Evolutionary conservation across 2,329 filamentous ascomycete species (phyloP).

Genomic region (Colletotrichum australisinense): DNA sequence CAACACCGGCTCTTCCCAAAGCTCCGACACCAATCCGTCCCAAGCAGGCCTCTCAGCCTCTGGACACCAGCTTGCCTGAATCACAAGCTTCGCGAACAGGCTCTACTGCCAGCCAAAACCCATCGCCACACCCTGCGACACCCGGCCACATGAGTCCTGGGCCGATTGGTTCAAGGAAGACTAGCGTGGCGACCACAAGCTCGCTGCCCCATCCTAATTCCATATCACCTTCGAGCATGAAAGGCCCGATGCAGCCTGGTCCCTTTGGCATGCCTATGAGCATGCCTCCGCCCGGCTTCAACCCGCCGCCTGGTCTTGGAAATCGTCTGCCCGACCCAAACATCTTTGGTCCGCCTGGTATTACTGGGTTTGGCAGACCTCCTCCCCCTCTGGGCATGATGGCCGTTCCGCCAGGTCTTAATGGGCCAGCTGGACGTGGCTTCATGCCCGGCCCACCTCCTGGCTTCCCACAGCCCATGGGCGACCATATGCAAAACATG

Average conservation of each 20-base stretch:
- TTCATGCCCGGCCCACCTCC: constrained; percentile 60
- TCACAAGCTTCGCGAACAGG: constrained; percentile 77
- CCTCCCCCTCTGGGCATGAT: constrained; percentile 53
- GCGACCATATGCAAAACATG: constrained; percentile 53
- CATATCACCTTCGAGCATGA: constrained; percentile 71
- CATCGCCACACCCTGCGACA: constrained; percentile 70
- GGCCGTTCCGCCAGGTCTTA: constrained; percentile 64
- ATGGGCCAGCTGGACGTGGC: constrained; percentile 54
- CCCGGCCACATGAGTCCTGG: constrained; percentile 75
- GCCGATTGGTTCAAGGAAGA: constrained; percentile 72
- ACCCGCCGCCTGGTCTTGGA: constrained; percentile 50
- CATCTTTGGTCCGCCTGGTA: constrained; percentile 54
- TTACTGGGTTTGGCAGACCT: constrained; percentile 53
- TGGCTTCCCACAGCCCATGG: constrained; percentile 61
- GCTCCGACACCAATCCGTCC: constrained; percentile 82
- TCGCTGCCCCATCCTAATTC: constrained; percentile 57
- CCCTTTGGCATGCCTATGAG: constrained; percentile 68
- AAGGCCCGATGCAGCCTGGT: constrained; percentile 56
- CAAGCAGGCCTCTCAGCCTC: constrained; percentile 84
- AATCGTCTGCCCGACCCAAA: constrained; percentile 60
- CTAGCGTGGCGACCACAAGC: constrained; percentile 40
- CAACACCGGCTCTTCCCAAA: constrained; percentile 86
- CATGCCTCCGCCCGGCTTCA: constrained; percentile 63
- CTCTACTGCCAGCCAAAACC: constrained; percentile 64
- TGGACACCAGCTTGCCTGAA: constrained; percentile 76